phyloP scores from a whole-genome alignment of 768 basidiomycete species.

The Tephrocybe sp. region DNA sequence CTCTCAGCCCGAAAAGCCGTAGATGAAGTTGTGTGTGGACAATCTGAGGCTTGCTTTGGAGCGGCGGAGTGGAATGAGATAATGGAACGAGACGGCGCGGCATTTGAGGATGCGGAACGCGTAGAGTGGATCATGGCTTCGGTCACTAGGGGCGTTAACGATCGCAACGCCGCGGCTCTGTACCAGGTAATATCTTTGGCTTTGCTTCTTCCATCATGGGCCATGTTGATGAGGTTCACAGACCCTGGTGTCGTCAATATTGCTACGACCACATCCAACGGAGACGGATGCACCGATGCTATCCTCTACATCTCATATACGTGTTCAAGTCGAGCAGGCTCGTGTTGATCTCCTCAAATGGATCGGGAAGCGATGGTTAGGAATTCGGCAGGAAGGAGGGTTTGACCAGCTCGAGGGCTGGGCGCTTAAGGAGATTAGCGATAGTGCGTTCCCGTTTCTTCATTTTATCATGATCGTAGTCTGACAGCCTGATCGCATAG shows the following conservation, averaged over 20 bases:
- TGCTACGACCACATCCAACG: constrained; percentile 65
- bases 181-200: constrained; percentile 63
- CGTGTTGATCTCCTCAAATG: constrained; percentile 66
- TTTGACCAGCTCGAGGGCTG: constrained; percentile 84
- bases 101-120: constrained; percentile 77
- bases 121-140: constrained; percentile 77
- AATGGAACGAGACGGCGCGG: constrained; percentile 68
- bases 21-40: constrained; percentile 58
- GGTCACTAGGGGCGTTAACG: constrained; percentile 59
- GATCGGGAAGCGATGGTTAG: constrained; percentile 78
- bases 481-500: constrained; percentile 34
- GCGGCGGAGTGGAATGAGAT: constrained; percentile 73
- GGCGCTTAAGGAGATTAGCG: constrained; percentile 85
- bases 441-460: constrained; percentile 49
- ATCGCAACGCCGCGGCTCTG: constrained; percentile 60
- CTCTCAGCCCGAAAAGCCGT: constrained; percentile 57
- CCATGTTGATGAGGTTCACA: constrained; percentile 24
- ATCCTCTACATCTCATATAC: constrained; percentile 65
- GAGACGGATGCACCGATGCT: constrained; percentile 63
- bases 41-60: constrained; percentile 66
- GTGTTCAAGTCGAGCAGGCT: constrained; percentile 73
- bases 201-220: neutral
- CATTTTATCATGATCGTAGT: neutral
- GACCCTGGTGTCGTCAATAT: constrained; percentile 72
- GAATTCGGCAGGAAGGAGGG: constrained; percentile 71